phyloP scores from a whole-genome alignment of 805 yeast genomes.

The Candida gorgasii region DNA sequence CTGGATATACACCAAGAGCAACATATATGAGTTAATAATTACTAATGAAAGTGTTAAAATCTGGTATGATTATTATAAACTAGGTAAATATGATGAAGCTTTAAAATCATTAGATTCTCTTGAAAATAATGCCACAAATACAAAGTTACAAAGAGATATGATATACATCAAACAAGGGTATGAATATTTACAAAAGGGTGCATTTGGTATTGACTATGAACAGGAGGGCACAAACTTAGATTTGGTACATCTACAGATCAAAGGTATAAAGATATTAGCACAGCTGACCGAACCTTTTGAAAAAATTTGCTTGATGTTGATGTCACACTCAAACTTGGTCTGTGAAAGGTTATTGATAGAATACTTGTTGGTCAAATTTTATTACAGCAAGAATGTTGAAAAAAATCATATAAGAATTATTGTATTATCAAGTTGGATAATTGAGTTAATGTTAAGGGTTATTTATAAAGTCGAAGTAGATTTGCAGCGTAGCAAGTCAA shows the following conservation, averaged over 20 bases:
- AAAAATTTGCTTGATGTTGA: slow-evolving; percentile 57
- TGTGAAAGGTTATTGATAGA: slow-evolving; percentile 32
- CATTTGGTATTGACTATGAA: slow-evolving; percentile 29
- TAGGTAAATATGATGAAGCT: slow-evolving; percentile 65
- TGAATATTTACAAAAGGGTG: slow-evolving; percentile 33
- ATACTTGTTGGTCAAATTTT: slow-evolving; percentile 34
- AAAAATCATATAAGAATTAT: slow-evolving; percentile 35
- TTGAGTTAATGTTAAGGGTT: slow-evolving; percentile 55
- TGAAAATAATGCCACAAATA: slow-evolving; percentile 8
- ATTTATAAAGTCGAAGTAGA: slow-evolving; percentile 44
- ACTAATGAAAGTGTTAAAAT: slow-evolving; percentile 70
- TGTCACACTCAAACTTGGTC: slow-evolving; percentile 17
- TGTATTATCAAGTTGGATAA: slow-evolving; percentile 65
- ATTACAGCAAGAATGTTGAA: slow-evolving; percentile 23
- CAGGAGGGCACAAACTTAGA: slow-evolving; percentile 17
- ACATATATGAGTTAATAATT: slow-evolving; percentile 71
- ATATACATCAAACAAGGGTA: slow-evolving; percentile 41
- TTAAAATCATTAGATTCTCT: slow-evolving; percentile 34
- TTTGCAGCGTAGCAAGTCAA: neutral
- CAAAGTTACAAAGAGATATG: slow-evolving; percentile 26
- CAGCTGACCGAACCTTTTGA: slow-evolving; percentile 68
- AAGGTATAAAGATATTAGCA: slow-evolving; percentile 52
- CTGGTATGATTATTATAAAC: slow-evolving; percentile 55
- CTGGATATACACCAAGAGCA: slow-evolving; percentile 69
- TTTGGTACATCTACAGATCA: slow-evolving; percentile 34